phyloP scores from a whole-genome alignment of 2,329 filamentous ascomycete species.

The Colletotrichum abscissum region DNA sequence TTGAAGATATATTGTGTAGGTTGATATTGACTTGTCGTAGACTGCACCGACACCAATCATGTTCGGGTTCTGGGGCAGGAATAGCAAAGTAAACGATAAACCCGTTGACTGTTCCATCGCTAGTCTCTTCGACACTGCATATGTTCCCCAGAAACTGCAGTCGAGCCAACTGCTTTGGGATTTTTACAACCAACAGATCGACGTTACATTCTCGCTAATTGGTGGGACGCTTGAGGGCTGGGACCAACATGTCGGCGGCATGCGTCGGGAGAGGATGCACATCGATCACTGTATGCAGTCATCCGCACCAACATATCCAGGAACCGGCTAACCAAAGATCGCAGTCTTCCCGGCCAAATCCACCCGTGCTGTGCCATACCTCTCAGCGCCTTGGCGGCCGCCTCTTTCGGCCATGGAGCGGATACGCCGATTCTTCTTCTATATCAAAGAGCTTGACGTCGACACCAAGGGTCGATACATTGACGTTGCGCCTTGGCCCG shows the following conservation, averaged over 20 bases:
- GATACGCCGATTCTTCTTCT: constrained; percentile 47
- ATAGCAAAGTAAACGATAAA: constrained; percentile 40
- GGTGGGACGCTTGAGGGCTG: constrained; percentile 58
- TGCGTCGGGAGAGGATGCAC: constrained; percentile 41
- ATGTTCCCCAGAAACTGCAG: constrained; percentile 57
- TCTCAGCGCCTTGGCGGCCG: constrained; percentile 47
- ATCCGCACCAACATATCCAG: neutral
- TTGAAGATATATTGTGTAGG: too few species aligned
- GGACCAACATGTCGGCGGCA: constrained; percentile 60
- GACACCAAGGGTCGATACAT: constrained; percentile 42
- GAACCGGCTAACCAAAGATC: neutral
- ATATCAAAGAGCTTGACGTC: constrained; percentile 40
- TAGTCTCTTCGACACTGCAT: constrained; percentile 63
- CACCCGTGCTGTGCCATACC: constrained; percentile 47
- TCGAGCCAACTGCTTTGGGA: constrained; percentile 52
- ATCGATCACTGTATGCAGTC: constrained; percentile 28
- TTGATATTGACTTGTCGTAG: neutral
- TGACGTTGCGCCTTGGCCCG: constrained; percentile 50
- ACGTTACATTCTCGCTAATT: constrained; percentile 54
- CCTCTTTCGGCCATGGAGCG: constrained; percentile 38
- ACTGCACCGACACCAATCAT: constrained; percentile 25
- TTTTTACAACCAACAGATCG: constrained; percentile 56
- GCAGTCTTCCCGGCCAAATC: constrained; percentile 49
- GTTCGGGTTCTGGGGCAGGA: constrained; percentile 31
- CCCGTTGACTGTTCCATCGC: constrained; percentile 59